Evolutionary conservation across 768 basidiomycete species (phyloP).

Genomic region (Russula abietina): DNA sequence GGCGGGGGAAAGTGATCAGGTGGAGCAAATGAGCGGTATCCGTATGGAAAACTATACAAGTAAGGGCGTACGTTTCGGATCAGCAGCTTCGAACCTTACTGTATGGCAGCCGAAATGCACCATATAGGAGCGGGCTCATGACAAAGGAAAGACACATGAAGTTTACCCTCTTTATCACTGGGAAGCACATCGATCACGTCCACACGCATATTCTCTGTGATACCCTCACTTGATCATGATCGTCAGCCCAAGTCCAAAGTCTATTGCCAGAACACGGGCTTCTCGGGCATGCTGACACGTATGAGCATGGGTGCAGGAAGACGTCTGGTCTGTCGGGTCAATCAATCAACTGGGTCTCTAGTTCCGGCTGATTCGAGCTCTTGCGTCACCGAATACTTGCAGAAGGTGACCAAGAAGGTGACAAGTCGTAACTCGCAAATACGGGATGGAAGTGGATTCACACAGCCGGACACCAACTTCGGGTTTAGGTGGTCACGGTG

Average conservation of each 20-base stretch:
- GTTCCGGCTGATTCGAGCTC: slow-evolving; percentile 39
- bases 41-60: neutral
- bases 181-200: slow-evolving; percentile 40
- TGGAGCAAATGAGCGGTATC: neutral
- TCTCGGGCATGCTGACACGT: slow-evolving; percentile 17
- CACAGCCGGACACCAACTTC: slow-evolving; percentile 38
- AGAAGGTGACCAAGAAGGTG: no score
- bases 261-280: neutral
- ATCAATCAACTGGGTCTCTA: slow-evolving; percentile 38
- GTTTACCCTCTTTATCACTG: slow-evolving; percentile 38
- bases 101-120: neutral
- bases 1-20: neutral
- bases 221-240: slow-evolving; percentile 45
- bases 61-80: slow-evolving; percentile 30
- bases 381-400: no score
- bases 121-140: neutral
- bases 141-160: neutral
- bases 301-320: slow-evolving; percentile 39
- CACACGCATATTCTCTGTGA: slow-evolving; percentile 43
- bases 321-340: slow-evolving; percentile 37
- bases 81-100: slow-evolving; percentile 42
- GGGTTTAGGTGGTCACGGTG: slow-evolving; percentile 40
- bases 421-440: no score
- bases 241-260: slow-evolving; percentile 30
- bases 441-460: no score